These are phyloP conservation scores for Pisolithus thermaeus DNA, from an alignment of 1,284 basidiomycete species.

Conservation along the genomic window DNA sequence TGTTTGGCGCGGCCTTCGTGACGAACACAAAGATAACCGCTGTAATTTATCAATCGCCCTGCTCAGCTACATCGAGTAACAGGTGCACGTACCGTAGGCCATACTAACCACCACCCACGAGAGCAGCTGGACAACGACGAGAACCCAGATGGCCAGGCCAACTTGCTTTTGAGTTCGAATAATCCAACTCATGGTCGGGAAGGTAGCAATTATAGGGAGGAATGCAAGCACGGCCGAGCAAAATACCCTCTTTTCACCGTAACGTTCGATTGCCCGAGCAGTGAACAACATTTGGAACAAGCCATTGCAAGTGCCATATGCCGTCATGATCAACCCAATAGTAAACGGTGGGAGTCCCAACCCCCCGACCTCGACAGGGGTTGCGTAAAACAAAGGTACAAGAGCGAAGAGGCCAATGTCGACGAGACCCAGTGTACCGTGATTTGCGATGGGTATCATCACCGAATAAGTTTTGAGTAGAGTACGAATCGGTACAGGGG, in stretches of 20 bases:
- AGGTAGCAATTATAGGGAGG: no score
- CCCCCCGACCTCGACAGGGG: no score
- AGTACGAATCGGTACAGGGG: no score
- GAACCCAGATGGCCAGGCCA: no score
- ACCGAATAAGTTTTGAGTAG: constrained; percentile 33
- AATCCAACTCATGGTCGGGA: no score
- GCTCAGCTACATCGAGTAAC: no score
- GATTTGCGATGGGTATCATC: constrained; percentile 57
- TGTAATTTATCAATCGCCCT: constrained; percentile 13
- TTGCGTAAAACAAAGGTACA: constrained; percentile 34
- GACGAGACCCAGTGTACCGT: constrained; percentile 57
- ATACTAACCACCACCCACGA: constrained; percentile 3
- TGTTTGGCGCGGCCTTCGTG: constrained; percentile 19
- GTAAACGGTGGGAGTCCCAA: no score
- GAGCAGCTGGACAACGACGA: no score
- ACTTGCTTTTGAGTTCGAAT: no score
- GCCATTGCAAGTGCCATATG: constrained; percentile 55
- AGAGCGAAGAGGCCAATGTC: constrained; percentile 62
- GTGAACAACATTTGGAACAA: constrained; percentile 57
- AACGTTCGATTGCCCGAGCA: constrained; percentile 6
- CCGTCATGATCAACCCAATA: constrained; percentile 50
- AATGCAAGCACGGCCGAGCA: constrained; percentile 13
- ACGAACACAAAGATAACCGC: no score
- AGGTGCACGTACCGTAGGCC: no score
- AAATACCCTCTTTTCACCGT: no score